Base-by-base conservation (phyloP, 305 asterid species). In the Fraxinus platypoda region DNA sequence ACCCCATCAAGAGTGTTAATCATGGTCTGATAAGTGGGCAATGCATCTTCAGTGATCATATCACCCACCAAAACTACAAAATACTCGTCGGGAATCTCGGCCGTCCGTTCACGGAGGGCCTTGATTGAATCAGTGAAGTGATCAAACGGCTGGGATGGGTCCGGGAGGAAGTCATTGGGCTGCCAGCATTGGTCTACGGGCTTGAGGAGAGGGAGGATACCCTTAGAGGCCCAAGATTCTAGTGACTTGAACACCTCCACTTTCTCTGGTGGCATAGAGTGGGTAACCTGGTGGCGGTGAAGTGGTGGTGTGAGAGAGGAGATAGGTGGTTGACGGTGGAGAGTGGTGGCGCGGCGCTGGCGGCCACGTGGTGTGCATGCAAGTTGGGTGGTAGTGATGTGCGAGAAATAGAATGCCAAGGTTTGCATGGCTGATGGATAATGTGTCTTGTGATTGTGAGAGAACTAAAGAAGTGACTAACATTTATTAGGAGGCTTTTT, bases 121-220 rank as follows among this genome's bases (percentile, higher is more conserved):
- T 49, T 72, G 11, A 88, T 71, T 21, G 87, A 83, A 1, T 85
- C 82, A 6, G 19, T 6, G 83, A 85, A 89, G 8, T 54, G 81
- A 1, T 72, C 75, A 0, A 52, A 4, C 28, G 83, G 79, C 75
- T 57, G 80, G 12, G 87, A 41, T 8, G 91, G 86, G 77, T 90
- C 80, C 1, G 91, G 91, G 12, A 90, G 88, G 81, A 83, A 82
- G 11, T 90, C 89, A 1, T 8, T 72, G 46, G 93, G 91, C 75
- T 90, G 91, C 91, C 93, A 90, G 37, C 83, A 83, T 77, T 84
- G 79, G 1, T 86, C 80, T 6, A 88, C 85, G 30, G 88, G 88
- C 87, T 83, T 85, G 11, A 82, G 86, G 21, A 86, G 82, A 1
- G 85, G 88, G 57, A 86, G 84, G n/a, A 85, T 7, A 11, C 46